Conservation (phyloP, 305 asterid genomes). For the Solanum hybrid region DNA sequence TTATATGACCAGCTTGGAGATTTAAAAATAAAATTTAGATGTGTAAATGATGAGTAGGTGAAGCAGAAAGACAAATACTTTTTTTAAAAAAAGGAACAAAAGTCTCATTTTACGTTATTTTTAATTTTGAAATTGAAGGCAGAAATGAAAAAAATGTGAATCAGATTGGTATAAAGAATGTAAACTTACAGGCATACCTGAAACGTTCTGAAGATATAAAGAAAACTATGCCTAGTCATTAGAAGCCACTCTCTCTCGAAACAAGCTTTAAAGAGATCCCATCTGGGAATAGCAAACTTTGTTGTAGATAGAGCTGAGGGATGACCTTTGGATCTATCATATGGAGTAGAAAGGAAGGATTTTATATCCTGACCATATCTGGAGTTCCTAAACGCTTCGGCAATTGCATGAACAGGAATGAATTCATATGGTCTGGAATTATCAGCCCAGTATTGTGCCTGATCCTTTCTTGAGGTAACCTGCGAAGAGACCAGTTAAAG, state of each 20-base stretch:
- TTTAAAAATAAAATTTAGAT: background rate
- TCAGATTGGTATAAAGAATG: background rate
- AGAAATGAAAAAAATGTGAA: background rate
- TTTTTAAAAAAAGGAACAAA: background rate
- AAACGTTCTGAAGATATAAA: conserved; percentile 66
- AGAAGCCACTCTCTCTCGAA: conserved; percentile 71
- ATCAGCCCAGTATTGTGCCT: conserved; percentile 87
- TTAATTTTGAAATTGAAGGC: background rate
- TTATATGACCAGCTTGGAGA: background rate
- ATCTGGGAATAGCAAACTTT: conserved; percentile 49
- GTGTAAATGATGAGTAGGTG: background rate
- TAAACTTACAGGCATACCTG: conserved; percentile 44
- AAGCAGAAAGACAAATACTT: background rate
- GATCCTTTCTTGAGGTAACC: conserved; percentile 89
- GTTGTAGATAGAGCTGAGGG: conserved; percentile 55
- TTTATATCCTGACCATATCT: conserved; percentile 43
- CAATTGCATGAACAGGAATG: conserved; percentile 58
- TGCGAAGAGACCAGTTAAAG: conserved; percentile 11
- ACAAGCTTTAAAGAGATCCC: conserved; percentile 75
- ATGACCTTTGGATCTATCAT: conserved; percentile 49
- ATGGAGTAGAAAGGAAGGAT: conserved; percentile 40
- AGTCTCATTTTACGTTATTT: background rate
- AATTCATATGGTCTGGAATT: conserved; percentile 59
- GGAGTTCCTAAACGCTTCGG: conserved; percentile 59
- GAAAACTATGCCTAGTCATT: conserved; percentile 56